phyloP scores from a whole-genome alignment of 805 yeast genomes.

The Metschnikowia similis region DNA sequence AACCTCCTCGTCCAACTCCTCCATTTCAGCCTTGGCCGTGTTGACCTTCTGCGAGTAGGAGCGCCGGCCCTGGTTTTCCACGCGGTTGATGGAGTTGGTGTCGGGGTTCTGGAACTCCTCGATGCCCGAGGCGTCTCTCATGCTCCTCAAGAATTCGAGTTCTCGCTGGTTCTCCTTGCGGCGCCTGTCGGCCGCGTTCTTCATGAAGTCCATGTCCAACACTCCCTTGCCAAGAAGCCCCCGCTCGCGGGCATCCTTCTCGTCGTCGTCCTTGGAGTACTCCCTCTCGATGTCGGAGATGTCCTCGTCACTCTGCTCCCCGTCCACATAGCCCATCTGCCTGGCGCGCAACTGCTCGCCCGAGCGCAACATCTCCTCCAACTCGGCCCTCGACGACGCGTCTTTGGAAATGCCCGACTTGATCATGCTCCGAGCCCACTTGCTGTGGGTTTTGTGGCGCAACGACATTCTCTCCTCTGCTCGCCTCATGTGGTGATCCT shows the following conservation, averaged over 20 bases:
- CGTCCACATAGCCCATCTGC: conserved; percentile 63
- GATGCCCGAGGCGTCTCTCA: conserved; percentile 33
- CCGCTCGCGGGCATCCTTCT: conserved; percentile 30
- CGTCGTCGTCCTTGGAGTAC: conserved; percentile 33
- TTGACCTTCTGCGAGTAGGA: conserved; percentile 64
- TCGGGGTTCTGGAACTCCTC: conserved; percentile 37
- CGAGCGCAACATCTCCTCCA: conserved; percentile 90
- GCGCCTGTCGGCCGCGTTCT: conserved; percentile 73
- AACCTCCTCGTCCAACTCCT: conserved; percentile 22
- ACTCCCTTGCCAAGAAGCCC: conserved; percentile 76
- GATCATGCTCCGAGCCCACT: conserved; percentile 89
- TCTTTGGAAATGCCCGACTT: conserved; percentile 89
- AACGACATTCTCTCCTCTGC: conserved; percentile 91
- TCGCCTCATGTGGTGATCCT: conserved; percentile 68
- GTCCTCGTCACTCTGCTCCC: conserved; percentile 51
- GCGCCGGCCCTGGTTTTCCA: conserved; percentile 73
- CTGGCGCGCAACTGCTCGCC: conserved; percentile 74
- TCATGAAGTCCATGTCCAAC: conserved; percentile 93
- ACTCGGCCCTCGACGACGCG: conserved; percentile 73
- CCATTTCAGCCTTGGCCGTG: conserved; percentile 31
- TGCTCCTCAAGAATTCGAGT: conserved; percentile 46
- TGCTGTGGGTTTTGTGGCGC: conserved; percentile 81
- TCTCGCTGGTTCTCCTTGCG: conserved; percentile 54
- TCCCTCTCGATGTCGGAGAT: conserved; percentile 43
- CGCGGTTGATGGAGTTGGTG: conserved; percentile 43